A percentile compares a stretch with the other conserved stretches of the same genome.
Evolutionary conservation across 176 grass and related monocot genomes (phyloP).

Genomic region (Cenchrus americanus): DNA sequence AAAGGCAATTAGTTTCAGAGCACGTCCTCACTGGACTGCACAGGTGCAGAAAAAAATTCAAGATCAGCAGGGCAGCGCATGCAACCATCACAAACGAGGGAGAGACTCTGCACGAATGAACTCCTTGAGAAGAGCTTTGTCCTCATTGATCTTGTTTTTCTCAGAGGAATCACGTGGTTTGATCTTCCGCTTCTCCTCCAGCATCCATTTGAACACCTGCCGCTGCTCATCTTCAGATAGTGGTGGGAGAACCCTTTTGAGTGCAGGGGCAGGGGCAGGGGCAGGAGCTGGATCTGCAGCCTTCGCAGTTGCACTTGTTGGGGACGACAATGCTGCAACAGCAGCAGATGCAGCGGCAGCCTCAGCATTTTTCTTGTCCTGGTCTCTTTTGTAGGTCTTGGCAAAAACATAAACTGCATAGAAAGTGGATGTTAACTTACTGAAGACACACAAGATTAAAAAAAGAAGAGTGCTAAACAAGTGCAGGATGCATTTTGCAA

Average conservation of each 20-base stretch:
- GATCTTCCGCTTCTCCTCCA: conserved; percentile 85
- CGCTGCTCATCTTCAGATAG: conserved; percentile 71
- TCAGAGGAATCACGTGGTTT: conserved; percentile 55
- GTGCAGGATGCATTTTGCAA: background rate
- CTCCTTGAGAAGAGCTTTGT: conserved; percentile 91
- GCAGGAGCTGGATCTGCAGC: conserved; percentile 39
- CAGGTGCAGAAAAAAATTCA: background rate
- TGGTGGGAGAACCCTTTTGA: conserved; percentile 56
- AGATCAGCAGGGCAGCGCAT: conserved; percentile 17
- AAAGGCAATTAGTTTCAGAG: conserved; percentile 30
- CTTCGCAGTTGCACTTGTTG: conserved; percentile 30
- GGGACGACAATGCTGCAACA: conserved; percentile 30
- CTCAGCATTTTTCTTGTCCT: conserved; percentile 58
- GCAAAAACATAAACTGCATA: conserved; percentile 78
- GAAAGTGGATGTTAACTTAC: conserved; percentile 34
- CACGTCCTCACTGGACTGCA: conserved; percentile 9
- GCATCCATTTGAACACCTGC: conserved; percentile 85
- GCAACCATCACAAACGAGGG: conserved; percentile 58
- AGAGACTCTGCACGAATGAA: conserved; percentile 61
- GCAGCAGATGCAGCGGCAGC: conserved; percentile 18
- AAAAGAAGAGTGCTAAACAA: conserved; percentile 18
- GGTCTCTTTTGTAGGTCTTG: conserved; percentile 65
- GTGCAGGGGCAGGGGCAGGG: background rate
- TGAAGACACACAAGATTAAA: background rate
- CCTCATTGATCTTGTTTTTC: conserved; percentile 83